Conservation (phyloP, 2,329 filamentous ascomycete species). For the Trichoderma sp. region DNA sequence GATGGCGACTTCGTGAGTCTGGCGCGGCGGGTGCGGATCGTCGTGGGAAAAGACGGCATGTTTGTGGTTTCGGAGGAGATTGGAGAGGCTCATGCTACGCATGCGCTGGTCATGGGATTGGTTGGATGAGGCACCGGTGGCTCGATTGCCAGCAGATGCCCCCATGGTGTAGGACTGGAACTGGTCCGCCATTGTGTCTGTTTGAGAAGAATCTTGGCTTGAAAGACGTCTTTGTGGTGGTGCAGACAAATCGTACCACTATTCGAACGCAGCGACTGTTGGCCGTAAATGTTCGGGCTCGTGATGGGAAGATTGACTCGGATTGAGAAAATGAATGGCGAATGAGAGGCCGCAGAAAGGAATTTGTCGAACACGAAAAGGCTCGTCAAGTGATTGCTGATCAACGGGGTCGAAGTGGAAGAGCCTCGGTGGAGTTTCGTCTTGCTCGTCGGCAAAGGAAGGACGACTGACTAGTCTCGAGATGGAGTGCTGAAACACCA, state of each 20-base stretch:
- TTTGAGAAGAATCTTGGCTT: conserved; percentile 44
- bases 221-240: conserved; percentile 35
- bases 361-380: background rate
- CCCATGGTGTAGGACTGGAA: conserved; percentile 19
- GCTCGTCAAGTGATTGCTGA: background rate
- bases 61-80: conserved; percentile 50
- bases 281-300: background rate
- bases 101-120: conserved; percentile 38
- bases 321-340: background rate
- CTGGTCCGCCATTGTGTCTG: conserved; percentile 34
- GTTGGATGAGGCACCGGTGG: conserved; percentile 19
- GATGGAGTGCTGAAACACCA: conserved; percentile 13
- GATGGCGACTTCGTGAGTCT: conserved; percentile 33
- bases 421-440: conserved; percentile 10
- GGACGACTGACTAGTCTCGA: conserved; percentile 14
- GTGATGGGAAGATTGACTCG: background rate
- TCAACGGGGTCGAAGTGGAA: conserved; percentile 8
- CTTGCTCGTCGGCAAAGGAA: conserved; percentile 1
- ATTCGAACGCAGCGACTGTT: background rate
- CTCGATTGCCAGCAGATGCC: conserved; percentile 4
- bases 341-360: background rate
- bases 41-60: conserved; percentile 39
- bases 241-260: background rate
- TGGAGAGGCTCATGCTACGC: conserved; percentile 50
- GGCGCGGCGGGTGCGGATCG: conserved; percentile 30